Base-by-base conservation (phyloP, 371 early-diverging fungal species). In the Rhizopus microsporus region DNA sequence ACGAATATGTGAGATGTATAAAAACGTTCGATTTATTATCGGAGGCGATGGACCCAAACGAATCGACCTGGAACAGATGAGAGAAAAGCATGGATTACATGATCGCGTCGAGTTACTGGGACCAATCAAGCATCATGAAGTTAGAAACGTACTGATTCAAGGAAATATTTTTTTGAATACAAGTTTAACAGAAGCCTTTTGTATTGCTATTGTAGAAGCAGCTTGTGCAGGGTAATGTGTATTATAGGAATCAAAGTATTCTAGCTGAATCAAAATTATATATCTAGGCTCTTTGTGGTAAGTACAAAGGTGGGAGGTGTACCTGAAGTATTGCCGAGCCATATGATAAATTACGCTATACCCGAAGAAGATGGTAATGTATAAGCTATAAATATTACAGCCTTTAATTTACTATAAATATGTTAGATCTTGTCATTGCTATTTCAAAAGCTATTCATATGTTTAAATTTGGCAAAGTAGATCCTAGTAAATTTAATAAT, bases 201-300 rank as follows among this genome's bases (percentile, higher is more conserved):
- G 99, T 72, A 99, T 99, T 56, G 95, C 96, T 8, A 98, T 99
- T 51, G 93, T 99, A 15, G 99, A 99, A 75, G 99, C 99, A 8
- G 99, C 99, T 3, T 90, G 93, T 53, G 98, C 97, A 55, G 97
- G 97, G 88, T 89, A 67, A 23, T 23, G 23, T 2, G 23, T 23
- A 23, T 23, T 23, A 23, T 23, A 60, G 75, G 12, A 45, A 12
- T 17, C 2, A 33, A n/a, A 23, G 32, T 38, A 8, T 15, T 31
- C 3, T 9, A 33, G 33, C 44, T 51, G 35, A 7, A 42, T 8
- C 13, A 4, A 35, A 33, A 32, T 5, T 7, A 17, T 4, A 45
- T 40, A 5, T 23, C 4, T 59, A 94, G 97, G 2, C 77, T 99
- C 37, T 76, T 95, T 34, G 99, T 99, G 7, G 99, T 99, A 3